phyloP scores from a whole-genome alignment of 2,329 filamentous ascomycete species.

The Ustilaginoidea virens region DNA sequence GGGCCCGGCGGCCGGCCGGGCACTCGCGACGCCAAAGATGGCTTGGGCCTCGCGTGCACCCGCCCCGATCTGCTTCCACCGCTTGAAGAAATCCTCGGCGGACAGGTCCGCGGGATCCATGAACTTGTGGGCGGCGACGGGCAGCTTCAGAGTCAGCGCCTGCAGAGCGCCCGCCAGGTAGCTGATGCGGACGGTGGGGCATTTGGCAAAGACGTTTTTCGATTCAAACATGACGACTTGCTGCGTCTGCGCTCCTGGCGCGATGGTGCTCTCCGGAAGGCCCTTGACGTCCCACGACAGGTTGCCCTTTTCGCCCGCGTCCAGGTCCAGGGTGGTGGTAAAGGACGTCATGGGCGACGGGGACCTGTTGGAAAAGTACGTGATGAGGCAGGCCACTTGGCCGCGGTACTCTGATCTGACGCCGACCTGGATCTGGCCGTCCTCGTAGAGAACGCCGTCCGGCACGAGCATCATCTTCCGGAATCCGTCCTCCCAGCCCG shows the following conservation, averaged over 20 bases:
- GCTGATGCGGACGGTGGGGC: slow-evolving; percentile 83
- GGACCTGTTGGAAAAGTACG: slow-evolving; percentile 94
- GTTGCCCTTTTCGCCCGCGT: slow-evolving; percentile 45
- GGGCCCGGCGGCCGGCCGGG: too few relatives aligned
- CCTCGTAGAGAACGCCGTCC: slow-evolving; percentile 88
- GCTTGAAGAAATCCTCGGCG: slow-evolving; percentile 93
- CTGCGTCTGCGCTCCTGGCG: slow-evolving; percentile 63
- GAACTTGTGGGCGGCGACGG: slow-evolving; percentile 82
- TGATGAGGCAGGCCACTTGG: slow-evolving; percentile 87
- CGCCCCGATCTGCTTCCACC: slow-evolving; percentile 96
- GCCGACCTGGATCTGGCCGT: slow-evolving; percentile 84
- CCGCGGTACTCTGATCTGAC: slow-evolving; percentile 86
- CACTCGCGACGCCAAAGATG: slow-evolving; percentile 74
- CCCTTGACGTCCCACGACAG: slow-evolving; percentile 79
- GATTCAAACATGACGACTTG: slow-evolving; percentile 93
- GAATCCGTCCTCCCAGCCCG: slow-evolving; percentile 87
- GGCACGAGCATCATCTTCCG: slow-evolving; percentile 63
- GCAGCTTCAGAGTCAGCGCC: slow-evolving; percentile 79
- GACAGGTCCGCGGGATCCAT: slow-evolving; percentile 84
- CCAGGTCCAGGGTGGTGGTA: slow-evolving; percentile 83
- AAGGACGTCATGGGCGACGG: slow-evolving; percentile 75
- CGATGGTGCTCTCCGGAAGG: slow-evolving; percentile 69
- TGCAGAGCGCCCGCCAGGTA: slow-evolving; percentile 91
- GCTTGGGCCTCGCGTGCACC: slow-evolving; percentile 74
- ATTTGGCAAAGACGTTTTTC: slow-evolving; percentile 62